A percentile compares a stretch with the other conserved stretches of the same genome.
phyloP scores from a whole-genome alignment of 2,329 filamentous ascomycete species.

The Shiraia sp. region DNA sequence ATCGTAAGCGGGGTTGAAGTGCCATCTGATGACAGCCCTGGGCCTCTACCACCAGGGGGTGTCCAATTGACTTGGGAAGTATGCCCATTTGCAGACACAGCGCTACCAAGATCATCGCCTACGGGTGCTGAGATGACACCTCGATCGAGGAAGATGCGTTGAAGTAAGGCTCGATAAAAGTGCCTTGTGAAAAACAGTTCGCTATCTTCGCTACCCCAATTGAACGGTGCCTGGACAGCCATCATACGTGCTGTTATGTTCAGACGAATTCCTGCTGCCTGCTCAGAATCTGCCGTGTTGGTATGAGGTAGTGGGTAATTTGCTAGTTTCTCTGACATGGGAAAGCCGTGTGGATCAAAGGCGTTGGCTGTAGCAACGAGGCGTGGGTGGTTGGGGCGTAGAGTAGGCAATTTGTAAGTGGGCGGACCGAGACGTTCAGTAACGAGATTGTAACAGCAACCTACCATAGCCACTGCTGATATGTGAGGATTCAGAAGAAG shows the following conservation, averaged over 20 bases:
- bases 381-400: conserved; percentile 74
- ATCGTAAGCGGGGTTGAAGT: conserved; percentile 83
- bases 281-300: not conserved
- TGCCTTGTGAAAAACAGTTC: conserved; percentile 89
- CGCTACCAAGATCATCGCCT: conserved; percentile 44
- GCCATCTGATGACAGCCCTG: conserved; percentile 43
- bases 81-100: conserved; percentile 35
- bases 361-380: conserved; percentile 69
- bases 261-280: conserved; percentile 67
- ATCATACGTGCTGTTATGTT: conserved; percentile 98
- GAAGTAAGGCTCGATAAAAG: conserved; percentile 87
- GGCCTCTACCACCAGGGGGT: conserved; percentile 54
- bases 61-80: conserved; percentile 41
- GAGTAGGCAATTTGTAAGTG: conserved; percentile 79
- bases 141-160: conserved; percentile 87
- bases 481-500: conserved; percentile 83
- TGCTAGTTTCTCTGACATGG: conserved; percentile 76
- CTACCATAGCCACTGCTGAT: conserved; percentile 89
- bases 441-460: conserved; percentile 96
- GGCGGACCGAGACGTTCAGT: conserved; percentile 87
- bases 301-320: conserved; percentile 47
- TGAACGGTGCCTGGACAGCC: conserved; percentile 92
- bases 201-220: conserved; percentile 84
- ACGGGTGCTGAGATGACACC: conserved; percentile 69
- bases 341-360: conserved; percentile 90